Percentiles rank a stretch among this genome's conserved stretches.
Evolutionary conservation across 805 yeast species (phyloP).

Genomic region (Monosporozyma aquatica): DNA sequence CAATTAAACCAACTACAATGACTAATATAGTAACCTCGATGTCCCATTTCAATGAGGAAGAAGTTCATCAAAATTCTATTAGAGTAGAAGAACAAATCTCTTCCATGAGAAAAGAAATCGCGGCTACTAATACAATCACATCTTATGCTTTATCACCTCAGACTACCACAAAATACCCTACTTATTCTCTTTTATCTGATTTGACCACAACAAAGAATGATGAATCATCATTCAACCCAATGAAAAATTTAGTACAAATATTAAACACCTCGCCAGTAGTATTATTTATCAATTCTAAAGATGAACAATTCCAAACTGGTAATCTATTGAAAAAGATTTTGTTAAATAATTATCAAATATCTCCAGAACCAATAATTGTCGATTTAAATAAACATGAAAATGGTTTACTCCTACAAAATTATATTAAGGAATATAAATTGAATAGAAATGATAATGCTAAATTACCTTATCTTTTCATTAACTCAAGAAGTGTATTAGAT

Average conservation of each 20-base stretch:
- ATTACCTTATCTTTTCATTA: constrained; percentile 22
- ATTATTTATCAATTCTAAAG: constrained; percentile 37
- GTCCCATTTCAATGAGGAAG: not conserved
- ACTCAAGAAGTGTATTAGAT: constrained; percentile 16
- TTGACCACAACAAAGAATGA: too few species aligned
- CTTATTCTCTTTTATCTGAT: too few species aligned
- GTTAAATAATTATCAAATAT: constrained; percentile 51
- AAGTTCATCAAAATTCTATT: constrained; percentile 7
- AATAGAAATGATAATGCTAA: not conserved
- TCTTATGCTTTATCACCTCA: too few species aligned
- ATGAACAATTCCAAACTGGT: constrained; percentile 20
- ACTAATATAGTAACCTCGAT: not conserved
- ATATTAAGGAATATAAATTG: constrained; percentile 31
- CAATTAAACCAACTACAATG: not conserved
- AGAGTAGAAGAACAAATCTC: constrained; percentile 15
- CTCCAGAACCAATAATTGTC: constrained; percentile 63
- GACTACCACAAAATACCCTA: too few species aligned
- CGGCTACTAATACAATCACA: constrained; percentile 1
- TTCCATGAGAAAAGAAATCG: constrained; percentile 11
- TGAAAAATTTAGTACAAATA: constrained; percentile 38
- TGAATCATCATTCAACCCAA: constrained; percentile 2
- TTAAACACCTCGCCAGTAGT: constrained; percentile 58
- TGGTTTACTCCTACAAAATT: constrained; percentile 63
- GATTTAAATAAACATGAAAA: constrained; percentile 72
- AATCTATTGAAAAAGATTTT: constrained; percentile 49